Evolutionary conservation across 2,329 filamentous ascomycete genomes (phyloP), one percentile per base, ranked within the genome.

Genomic region (Pseudocercospora pini-densiflorae): DNA sequence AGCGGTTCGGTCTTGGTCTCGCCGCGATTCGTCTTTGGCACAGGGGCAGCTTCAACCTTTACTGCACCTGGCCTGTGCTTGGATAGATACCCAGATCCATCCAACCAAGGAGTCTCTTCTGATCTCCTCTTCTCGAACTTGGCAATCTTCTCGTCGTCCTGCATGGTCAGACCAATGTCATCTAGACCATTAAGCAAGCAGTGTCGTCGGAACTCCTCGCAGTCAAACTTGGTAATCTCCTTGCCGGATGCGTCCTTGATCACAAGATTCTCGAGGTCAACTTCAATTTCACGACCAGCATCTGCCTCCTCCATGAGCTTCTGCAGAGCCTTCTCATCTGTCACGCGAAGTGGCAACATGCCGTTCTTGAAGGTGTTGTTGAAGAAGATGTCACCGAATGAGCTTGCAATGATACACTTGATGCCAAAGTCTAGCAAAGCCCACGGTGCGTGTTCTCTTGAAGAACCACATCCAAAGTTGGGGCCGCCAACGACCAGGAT

Each of bases 311-410:
- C 87, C 43, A 91, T 89, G 70, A 98, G 89, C 68, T 85, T 85
- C 51, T 91, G 85, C 3, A 97, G 83, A 33, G 87, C 85, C 1
- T 81, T 83, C 71, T 88, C 81, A 78, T 94, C 88, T 33, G 86
- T 82, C 77, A 98, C 91, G 66, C 86, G 82, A 68, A 98, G 88
- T 57, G 94, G 94, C 70, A 98, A 85, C 95, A 98, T 98, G 83
- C 94, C 94, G 84, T 99, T 99, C 87, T 99, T 98, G 88, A 97
- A 98, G n/a, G 92, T 95, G 85, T 99, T 99, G 88, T 97, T 97
- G 88, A 94, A 96, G 88, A 97, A 97, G 80, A 99, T 99, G 77
- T 97, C 93, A 65, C 91, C 92, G 72, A 88, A 92, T 0, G 91
- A 94, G 1, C 93, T 92, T 0, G 94, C 95, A 73, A 98, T 97